phyloP scores from a whole-genome alignment of 73 alveolate species.

The Paramecium sonneborni region DNA sequence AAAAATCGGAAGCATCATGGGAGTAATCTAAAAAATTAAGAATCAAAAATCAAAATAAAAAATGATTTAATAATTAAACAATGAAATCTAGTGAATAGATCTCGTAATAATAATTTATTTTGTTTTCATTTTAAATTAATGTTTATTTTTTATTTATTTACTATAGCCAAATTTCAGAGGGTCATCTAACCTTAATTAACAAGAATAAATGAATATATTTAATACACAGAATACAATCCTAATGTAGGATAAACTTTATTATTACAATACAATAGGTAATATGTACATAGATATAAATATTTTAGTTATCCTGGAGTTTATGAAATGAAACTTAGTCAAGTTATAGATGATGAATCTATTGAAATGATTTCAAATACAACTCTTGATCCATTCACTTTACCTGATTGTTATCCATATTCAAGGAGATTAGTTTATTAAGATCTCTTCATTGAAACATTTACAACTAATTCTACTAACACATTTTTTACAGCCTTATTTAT shows the following conservation, averaged over 20 bases:
- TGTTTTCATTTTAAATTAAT: not conserved
- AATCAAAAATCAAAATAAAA: not conserved
- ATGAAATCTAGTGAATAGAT: not conserved
- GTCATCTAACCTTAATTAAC: not conserved
- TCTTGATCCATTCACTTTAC: conserved; percentile 7
- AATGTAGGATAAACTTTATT: not conserved
- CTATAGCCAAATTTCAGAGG: not conserved
- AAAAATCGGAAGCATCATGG: not conserved
- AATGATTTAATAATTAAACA: not conserved
- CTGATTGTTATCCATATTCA: conserved; percentile 23
- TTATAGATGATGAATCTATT: not conserved
- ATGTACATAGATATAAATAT: not conserved
- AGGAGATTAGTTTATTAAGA: conserved; percentile 25
- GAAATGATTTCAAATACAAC: conserved; percentile 1
- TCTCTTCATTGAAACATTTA: not conserved
- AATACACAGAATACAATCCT: not conserved
- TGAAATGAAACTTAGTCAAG: not conserved
- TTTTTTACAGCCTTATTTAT: not conserved
- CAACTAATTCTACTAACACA: not conserved
- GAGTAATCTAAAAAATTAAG: not conserved
- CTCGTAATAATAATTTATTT: not conserved
- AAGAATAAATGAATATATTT: not conserved
- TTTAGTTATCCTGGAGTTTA: conserved; percentile 38
- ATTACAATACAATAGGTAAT: not conserved
- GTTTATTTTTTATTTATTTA: not conserved